These are phyloP conservation scores for Grifola frondosa DNA, from an alignment of 1,284 basidiomycete genomes.

Conservation along the genomic window DNA sequence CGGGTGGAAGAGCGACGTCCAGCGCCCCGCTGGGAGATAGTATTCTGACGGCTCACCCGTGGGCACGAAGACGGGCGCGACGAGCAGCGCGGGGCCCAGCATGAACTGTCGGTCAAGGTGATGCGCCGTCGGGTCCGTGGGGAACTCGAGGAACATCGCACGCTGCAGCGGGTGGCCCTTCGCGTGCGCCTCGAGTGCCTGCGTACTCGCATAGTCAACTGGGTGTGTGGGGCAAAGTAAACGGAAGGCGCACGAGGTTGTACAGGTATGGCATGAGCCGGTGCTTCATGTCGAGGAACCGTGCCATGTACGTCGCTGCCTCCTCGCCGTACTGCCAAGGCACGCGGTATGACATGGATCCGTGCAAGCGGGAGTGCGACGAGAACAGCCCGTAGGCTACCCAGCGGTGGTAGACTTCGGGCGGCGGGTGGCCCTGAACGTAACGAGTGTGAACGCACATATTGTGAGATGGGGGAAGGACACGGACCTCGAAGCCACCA, in stretches of 20 bases:
- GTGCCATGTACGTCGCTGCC: slow-evolving; percentile 64
- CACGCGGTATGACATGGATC: slow-evolving; percentile 70
- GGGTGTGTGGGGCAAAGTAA: neutral
- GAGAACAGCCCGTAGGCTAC: slow-evolving; percentile 73
- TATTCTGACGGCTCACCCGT: slow-evolving; percentile 58
- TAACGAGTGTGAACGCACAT: no score
- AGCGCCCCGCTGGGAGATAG: slow-evolving; percentile 68
- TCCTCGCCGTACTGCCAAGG: slow-evolving; percentile 77
- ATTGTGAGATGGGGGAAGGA: no score
- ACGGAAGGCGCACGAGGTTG: slow-evolving; percentile 45
- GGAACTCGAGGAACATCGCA: slow-evolving; percentile 76
- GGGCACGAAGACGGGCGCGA: slow-evolving; percentile 71
- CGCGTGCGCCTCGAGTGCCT: slow-evolving; percentile 60
- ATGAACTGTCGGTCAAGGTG: slow-evolving; percentile 69
- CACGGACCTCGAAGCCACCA: slow-evolving; percentile 64
- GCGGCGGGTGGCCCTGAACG: slow-evolving; percentile 59
- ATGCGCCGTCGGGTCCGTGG: slow-evolving; percentile 62
- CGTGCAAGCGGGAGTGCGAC: slow-evolving; percentile 71
- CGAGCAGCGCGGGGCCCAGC: slow-evolving; percentile 68
- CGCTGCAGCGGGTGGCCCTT: slow-evolving; percentile 66
- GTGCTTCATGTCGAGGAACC: slow-evolving; percentile 67
- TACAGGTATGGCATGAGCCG: slow-evolving; percentile 76
- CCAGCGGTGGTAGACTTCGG: slow-evolving; percentile 75
- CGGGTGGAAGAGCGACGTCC: slow-evolving; percentile 65
- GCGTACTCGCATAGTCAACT: no score